These are phyloP conservation scores for Aechmea fasciata DNA, from an alignment of 176 grass and related monocot species.

Conservation along the genomic window DNA sequence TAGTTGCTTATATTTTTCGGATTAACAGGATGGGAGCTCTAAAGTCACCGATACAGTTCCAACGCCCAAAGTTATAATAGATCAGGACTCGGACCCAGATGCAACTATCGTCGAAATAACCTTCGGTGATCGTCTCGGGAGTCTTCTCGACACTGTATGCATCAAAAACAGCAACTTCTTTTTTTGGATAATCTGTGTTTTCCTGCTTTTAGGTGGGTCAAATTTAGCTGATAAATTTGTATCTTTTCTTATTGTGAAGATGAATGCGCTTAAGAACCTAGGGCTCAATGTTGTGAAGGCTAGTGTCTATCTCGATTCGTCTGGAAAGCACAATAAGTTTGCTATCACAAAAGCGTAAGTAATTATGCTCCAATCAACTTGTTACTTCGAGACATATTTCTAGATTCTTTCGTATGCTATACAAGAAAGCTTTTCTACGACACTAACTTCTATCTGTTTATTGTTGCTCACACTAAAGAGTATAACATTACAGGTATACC, in stretches of 20 bases:
- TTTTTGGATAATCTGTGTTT: neutral
- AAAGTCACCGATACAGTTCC: slow-evolving; percentile 64
- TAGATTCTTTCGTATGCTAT: slow-evolving; percentile 18
- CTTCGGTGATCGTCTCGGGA: slow-evolving; percentile 92
- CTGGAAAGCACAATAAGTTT: slow-evolving; percentile 89
- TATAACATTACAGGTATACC: slow-evolving; percentile 69
- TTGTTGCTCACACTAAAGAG: slow-evolving; percentile 51
- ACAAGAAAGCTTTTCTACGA: slow-evolving; percentile 29
- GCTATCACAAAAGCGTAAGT: slow-evolving; percentile 74
- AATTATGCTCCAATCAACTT: slow-evolving; percentile 16
- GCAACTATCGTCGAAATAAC: slow-evolving; percentile 94
- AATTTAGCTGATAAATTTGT: slow-evolving; percentile 20
- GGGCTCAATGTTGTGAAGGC: slow-evolving; percentile 95
- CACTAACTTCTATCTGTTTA: slow-evolving; percentile 30
- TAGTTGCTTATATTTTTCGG: slow-evolving; percentile 32
- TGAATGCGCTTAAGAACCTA: slow-evolving; percentile 76
- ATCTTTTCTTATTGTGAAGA: slow-evolving; percentile 38
- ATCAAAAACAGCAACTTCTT: slow-evolving; percentile 12
- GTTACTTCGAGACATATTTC: slow-evolving; percentile 25
- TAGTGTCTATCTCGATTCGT: slow-evolving; percentile 80
- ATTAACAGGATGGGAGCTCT: slow-evolving; percentile 60
- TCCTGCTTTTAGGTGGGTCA: slow-evolving; percentile 2
- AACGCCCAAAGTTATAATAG: slow-evolving; percentile 93
- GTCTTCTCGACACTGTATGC: slow-evolving; percentile 95
- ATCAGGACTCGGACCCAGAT: slow-evolving; percentile 92